phyloP scores from a whole-genome alignment of 768 basidiomycete genomes.

The Russula earlei region DNA sequence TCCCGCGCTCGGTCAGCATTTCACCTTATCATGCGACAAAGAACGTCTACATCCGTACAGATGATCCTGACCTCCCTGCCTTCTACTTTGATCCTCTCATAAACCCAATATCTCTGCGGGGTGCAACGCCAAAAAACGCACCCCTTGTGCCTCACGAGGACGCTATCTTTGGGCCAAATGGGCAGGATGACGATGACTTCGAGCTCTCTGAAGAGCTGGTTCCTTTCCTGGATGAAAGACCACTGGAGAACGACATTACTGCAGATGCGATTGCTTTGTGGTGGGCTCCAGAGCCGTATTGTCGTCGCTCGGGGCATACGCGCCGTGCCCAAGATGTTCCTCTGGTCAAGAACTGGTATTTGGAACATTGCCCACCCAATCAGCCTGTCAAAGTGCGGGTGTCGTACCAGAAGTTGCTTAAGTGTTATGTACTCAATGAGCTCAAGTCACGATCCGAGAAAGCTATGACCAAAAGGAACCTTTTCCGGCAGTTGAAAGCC shows the following conservation, averaged over 20 bases:
- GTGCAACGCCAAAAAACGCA: conserved; percentile 72
- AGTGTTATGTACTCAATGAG: conserved; percentile 93
- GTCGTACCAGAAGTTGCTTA: conserved; percentile 96
- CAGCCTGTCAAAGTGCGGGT: conserved; percentile 98
- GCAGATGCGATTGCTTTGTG: conserved; percentile 96
- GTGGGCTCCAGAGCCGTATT: conserved; percentile 98
- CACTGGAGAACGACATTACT: conserved; percentile 81
- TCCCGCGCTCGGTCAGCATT: conserved; percentile 89
- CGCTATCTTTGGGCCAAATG: conserved; percentile 82
- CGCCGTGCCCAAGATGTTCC: conserved; percentile 93
- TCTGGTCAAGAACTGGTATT: conserved; percentile 95
- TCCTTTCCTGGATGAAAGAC: conserved; percentile 74
- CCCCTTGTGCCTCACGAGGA: conserved; percentile 86
- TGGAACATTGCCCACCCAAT: conserved; percentile 94
- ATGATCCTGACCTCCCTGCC: conserved; percentile 97
- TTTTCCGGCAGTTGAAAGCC: conserved; percentile 93
- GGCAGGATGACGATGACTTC: conserved; percentile 78
- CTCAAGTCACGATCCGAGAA: conserved; percentile 84
- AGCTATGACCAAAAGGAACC: conserved; percentile 95
- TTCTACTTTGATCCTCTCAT: conserved; percentile 99
- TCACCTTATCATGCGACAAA: conserved; percentile 90
- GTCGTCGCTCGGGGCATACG: conserved; percentile 84
- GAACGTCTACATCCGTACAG: conserved; percentile 98
- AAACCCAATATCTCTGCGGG: conserved; percentile 92
- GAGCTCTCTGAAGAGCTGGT: conserved; percentile 66